Conservation (phyloP, 495 filamentous ascomycete genomes). For the Clavariopsis aquatica region DNA sequence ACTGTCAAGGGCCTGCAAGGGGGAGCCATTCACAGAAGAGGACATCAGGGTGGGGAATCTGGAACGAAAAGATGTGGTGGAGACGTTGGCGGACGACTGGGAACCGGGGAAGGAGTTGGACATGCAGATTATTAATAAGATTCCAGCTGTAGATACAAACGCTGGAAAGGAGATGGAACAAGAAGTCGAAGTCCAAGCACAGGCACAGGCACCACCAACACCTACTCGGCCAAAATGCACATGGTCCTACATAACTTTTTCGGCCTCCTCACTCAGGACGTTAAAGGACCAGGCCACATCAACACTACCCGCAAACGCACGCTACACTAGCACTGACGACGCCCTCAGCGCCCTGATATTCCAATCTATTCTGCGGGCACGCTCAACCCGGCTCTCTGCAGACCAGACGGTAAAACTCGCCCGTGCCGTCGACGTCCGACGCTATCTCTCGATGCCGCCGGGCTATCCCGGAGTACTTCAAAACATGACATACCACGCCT, state of each 20-base stretch:
- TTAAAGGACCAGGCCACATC: slow-evolving; percentile 45
- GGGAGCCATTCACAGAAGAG: slow-evolving; percentile 49
- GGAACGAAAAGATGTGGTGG: slow-evolving; percentile 48
- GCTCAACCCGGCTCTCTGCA: slow-evolving; percentile 47
- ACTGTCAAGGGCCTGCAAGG: slow-evolving; percentile 56
- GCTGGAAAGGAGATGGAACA: slow-evolving; percentile 10
- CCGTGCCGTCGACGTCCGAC: slow-evolving; percentile 56
- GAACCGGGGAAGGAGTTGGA: slow-evolving; percentile 33
- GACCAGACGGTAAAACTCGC: slow-evolving; percentile 45
- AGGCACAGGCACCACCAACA: slow-evolving; percentile 13
- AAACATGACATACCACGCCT: slow-evolving; percentile 47
- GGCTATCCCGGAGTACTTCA: slow-evolving; percentile 48
- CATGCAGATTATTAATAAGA: neutral
- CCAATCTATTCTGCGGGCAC: slow-evolving; percentile 52
- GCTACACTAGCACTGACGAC: slow-evolving; percentile 53
- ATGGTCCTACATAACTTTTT: slow-evolving; percentile 53
- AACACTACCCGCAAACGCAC: slow-evolving; percentile 31
- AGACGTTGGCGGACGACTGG: slow-evolving; percentile 36
- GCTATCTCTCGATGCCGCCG: slow-evolving; percentile 47
- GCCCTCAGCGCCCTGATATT: slow-evolving; percentile 56
- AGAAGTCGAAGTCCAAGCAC: slow-evolving; percentile 19
- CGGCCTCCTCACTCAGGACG: slow-evolving; percentile 38
- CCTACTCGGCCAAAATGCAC: slow-evolving; percentile 24
- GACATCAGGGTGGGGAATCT: slow-evolving; percentile 53
- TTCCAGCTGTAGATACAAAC: too few relatives aligned